Evolutionary conservation across 2,329 filamentous ascomycete species (phyloP).

Genomic region (Paraphaeosphaeria minitans): DNA sequence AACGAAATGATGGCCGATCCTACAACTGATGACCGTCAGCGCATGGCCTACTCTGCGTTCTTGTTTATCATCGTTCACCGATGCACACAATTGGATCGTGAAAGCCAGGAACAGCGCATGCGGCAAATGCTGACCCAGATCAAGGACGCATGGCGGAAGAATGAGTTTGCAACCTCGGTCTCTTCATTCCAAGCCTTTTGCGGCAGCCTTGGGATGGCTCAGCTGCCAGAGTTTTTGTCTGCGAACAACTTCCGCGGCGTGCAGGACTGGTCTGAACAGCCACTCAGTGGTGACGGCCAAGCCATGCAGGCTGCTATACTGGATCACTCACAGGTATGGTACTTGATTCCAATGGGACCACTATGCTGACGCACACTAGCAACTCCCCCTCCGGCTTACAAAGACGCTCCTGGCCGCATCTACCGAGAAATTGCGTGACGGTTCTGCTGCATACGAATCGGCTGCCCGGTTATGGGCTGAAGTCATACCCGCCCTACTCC

Average conservation of each 20-base stretch:
- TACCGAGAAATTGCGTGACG: constrained; percentile 83
- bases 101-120: constrained; percentile 73
- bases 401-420: constrained; percentile 93
- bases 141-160: constrained; percentile 77
- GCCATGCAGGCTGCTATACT: constrained; percentile 79
- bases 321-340: constrained; percentile 66
- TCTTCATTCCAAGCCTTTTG: constrained; percentile 80
- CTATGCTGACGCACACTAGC: constrained; percentile 52
- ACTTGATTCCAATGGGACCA: background rate
- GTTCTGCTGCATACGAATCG: constrained; percentile 72
- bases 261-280: constrained; percentile 79
- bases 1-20: constrained; percentile 77
- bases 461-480: constrained; percentile 85
- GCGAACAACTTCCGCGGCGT: constrained; percentile 74
- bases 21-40: constrained; percentile 77
- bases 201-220: constrained; percentile 75
- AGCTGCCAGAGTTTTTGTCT: constrained; percentile 79
- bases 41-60: constrained; percentile 86
- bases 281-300: constrained; percentile 79
- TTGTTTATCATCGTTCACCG: constrained; percentile 95
- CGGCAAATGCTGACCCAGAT: constrained; percentile 82
- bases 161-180: constrained; percentile 70
- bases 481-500: constrained; percentile 80
- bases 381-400: constrained; percentile 80
- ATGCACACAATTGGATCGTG: constrained; percentile 72